A percentile compares a stretch with the other conserved stretches of the same genome.
Evolutionary conservation across 148 eudicot genomes (phyloP).

Genomic region (Linanthus parryae): DNA sequence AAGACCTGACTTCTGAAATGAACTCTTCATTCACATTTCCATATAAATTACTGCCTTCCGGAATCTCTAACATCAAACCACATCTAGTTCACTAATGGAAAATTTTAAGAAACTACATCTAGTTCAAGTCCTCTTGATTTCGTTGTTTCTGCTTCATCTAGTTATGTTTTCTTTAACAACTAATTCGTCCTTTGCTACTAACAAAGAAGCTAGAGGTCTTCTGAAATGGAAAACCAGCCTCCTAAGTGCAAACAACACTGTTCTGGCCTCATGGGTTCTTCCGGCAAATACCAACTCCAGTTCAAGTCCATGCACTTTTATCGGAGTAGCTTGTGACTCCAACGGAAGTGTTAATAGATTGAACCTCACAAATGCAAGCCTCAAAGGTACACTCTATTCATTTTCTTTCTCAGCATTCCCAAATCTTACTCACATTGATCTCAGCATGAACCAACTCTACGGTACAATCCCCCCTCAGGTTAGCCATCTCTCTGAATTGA

Average conservation of each 20-base stretch:
- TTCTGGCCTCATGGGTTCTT: neutral
- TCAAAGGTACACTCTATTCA: constrained; percentile 1
- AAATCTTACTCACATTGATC: neutral
- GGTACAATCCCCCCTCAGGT: neutral
- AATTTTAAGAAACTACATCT: too few relatives aligned
- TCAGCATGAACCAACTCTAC: neutral
- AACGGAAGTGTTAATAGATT: neutral
- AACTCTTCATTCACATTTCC: too few relatives aligned
- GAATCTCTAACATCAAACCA: too few relatives aligned
- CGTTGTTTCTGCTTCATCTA: too few relatives aligned
- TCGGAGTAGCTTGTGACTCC: neutral
- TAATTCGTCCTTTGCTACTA: too few relatives aligned
- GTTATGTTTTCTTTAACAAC: too few relatives aligned
- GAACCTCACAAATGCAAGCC: neutral
- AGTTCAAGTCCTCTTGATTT: too few relatives aligned
- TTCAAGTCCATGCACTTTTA: neutral
- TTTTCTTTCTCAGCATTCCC: neutral
- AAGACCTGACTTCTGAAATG: too few relatives aligned
- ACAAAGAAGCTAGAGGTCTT: neutral
- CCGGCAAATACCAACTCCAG: neutral
- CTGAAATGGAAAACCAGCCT: constrained; percentile 6
- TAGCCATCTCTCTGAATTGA: neutral
- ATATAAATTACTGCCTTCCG: too few relatives aligned
- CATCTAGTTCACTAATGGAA: too few relatives aligned
- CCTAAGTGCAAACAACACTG: neutral